Evolutionary conservation across 306 rosid species (phyloP).

Genomic region (Cyclanthera cordifolia): DNA sequence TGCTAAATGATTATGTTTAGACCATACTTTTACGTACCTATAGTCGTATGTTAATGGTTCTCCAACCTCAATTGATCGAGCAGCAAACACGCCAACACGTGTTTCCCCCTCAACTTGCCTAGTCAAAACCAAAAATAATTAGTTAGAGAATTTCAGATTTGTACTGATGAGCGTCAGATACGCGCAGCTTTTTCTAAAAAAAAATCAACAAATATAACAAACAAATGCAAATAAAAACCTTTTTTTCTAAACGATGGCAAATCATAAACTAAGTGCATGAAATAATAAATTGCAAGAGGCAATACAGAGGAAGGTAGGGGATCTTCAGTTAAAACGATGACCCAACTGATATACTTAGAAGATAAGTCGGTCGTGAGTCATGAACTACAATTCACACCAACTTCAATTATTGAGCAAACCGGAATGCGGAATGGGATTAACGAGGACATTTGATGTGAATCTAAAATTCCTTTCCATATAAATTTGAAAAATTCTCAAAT

Average conservation of each 20-base stretch:
- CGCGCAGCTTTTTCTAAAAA: not conserved
- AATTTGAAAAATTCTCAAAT: not conserved
- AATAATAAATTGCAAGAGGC: not conserved
- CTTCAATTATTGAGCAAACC: not conserved
- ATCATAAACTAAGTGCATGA: not conserved
- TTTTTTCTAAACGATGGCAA: not conserved
- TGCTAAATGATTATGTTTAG: not conserved
- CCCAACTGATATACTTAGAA: not conserved
- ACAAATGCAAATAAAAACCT: not conserved
- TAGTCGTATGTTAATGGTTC: constrained; percentile 84
- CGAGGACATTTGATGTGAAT: not conserved
- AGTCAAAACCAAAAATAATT: constrained; percentile 14
- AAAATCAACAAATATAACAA: not conserved
- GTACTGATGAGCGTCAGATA: not conserved
- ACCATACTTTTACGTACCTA: constrained; percentile 35
- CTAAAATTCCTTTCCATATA: not conserved
- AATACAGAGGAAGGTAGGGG: not conserved
- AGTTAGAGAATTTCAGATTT: not conserved
- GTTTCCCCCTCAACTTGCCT: constrained; percentile 96
- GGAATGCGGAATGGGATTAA: not conserved
- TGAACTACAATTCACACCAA: not conserved
- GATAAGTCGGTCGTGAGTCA: not conserved
- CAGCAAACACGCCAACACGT: constrained; percentile 76
- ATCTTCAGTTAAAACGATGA: not conserved
- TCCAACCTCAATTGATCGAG: constrained; percentile 58